Base-by-base conservation (phyloP, 177 flowering plant species). In the Vitis hybrid region DNA sequence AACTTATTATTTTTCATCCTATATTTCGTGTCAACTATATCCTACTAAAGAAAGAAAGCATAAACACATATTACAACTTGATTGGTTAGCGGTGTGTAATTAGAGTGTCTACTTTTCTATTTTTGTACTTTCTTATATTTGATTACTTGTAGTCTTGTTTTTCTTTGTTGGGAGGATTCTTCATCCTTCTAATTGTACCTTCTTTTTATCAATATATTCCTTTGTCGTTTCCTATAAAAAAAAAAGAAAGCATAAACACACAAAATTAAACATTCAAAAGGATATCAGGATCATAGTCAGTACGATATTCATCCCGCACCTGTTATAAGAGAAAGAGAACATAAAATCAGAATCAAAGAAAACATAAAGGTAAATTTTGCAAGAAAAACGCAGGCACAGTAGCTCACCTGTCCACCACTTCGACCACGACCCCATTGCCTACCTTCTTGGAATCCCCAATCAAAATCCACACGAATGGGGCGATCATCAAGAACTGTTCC, bases 201-300 rank as follows among this genome's bases (percentile, higher is more conserved):
- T n/a, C n/a, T n/a, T n/a, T n/a, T n/a, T n/a, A n/a, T n/a, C n/a
- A n/a, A n/a, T n/a, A n/a, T n/a, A n/a, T n/a, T n/a, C n/a, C n/a
- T n/a, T n/a, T n/a, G n/a, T n/a, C n/a, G n/a, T n/a, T n/a, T n/a
- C n/a, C n/a, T n/a, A n/a, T n/a, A n/a, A n/a, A n/a, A 15, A 14
- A 57, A 15, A 39, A 33, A 45, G 53, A 52, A 13, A 15, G 16
- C 15, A 62, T 9, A n/a, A 13, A 29, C 2, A 56, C 21, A 65
- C 2, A 55, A 29, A 49, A 50, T 31, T 11, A 22, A 18, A 16
- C 16, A 5, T 2, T 51, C 14, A 73, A 73, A 88, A 90, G 99
- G 99, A 96, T 96, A 96, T 96, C 99, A 74, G 99, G 97, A 83
- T 93, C 98, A 74, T 93, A 96, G 69, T 96, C 97, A 4, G 98